Percentiles rank a stretch among this genome's conserved stretches.
Evolutionary conservation across 495 filamentous ascomycete genomes (phyloP).

Genomic region (Trichoderma orchidacearum): DNA sequence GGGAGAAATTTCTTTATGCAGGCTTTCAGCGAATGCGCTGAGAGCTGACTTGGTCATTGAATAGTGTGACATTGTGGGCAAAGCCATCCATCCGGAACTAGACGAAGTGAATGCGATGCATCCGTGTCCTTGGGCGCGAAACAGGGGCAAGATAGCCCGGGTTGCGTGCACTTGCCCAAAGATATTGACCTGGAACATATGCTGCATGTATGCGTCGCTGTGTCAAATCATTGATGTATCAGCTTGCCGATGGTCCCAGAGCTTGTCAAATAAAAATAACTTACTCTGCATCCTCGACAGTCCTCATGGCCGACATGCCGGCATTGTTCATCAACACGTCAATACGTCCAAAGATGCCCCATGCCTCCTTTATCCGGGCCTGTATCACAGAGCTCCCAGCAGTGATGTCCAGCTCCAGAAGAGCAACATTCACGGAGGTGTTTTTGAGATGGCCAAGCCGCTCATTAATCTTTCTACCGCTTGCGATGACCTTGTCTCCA

Average conservation of each 20-base stretch:
- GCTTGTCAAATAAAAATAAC: neutral
- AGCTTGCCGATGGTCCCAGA: neutral
- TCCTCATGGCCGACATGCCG: constrained; percentile 11
- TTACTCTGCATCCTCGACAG: constrained; percentile 12
- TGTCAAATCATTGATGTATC: neutral
- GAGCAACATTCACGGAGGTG: constrained; percentile 7
- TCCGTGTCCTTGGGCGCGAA: constrained; percentile 14
- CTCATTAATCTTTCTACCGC: constrained; percentile 16
- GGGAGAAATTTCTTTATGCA: constrained; percentile 10
- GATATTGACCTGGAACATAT: constrained; percentile 25
- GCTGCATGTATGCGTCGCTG: constrained; percentile 21
- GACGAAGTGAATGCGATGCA: constrained; percentile 11
- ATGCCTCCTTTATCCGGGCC: constrained; percentile 1
- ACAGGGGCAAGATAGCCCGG: constrained; percentile 11
- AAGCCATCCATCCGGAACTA: constrained; percentile 30
- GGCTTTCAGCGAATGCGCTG: constrained; percentile 21
- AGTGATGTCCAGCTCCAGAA: constrained; percentile 29
- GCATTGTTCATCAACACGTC: constrained; percentile 20
- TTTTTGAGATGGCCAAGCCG: constrained; percentile 8
- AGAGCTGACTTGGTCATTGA: constrained; percentile 32
- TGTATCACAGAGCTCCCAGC: constrained; percentile 9
- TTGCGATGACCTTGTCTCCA: constrained; percentile 35
- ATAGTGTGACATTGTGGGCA: constrained; percentile 22
- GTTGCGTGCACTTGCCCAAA: constrained; percentile 21
- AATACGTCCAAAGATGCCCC: constrained; percentile 12